Base-by-base conservation (phyloP, 805 yeast genomes). In the Zygosaccharomyces pseudorouxii region DNA sequence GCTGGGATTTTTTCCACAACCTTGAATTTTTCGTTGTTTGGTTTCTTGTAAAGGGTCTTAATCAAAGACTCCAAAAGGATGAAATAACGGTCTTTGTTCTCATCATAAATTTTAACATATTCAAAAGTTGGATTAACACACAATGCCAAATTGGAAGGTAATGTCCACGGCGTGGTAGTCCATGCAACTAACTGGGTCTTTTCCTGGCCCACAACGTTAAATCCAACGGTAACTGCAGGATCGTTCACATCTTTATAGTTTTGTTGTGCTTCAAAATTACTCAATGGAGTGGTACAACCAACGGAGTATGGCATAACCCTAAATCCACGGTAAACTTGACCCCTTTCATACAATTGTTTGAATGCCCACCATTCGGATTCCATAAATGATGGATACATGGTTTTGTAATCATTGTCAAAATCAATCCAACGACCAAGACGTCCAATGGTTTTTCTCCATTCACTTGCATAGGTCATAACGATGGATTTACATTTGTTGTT, bases 81-180 rank as follows among this genome's bases (percentile, higher is more conserved):
- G 75, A 79, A 93, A 71, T 87, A 73, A 63, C 80, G 79, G 59
- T 86, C 86, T 57, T 84, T 80, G 55, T 82, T 89, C 73, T 92
- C 97, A 67, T 93, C 97, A 59, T 74, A 83, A 55, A 93, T 87
- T 75, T 93, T 95, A 59, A 86, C 86, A 64, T 93, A 93, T 71
- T 89, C 97, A 54, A 89, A 82, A 9, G 81, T 79, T 46, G 97
- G 95, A 73, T 93, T 80, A 39, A 93, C 98, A 64, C 96, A 90
- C 53, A 93, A 78, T 11, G 90, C 92, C 67, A 93, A 72, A 69
- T 93, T 92, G 25, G 96, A 86, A 37, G 99, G 99, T 65, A 93
- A 76, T 44, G 99, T 95, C 99, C 99, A 93, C 46, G 99, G 99
- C 22, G 99, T 93, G 52, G 99, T 93, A 39, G 99, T 93, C 99